Base-by-base conservation (phyloP, 106 monocot species). In the Phalaenopsis equestris region DNA sequence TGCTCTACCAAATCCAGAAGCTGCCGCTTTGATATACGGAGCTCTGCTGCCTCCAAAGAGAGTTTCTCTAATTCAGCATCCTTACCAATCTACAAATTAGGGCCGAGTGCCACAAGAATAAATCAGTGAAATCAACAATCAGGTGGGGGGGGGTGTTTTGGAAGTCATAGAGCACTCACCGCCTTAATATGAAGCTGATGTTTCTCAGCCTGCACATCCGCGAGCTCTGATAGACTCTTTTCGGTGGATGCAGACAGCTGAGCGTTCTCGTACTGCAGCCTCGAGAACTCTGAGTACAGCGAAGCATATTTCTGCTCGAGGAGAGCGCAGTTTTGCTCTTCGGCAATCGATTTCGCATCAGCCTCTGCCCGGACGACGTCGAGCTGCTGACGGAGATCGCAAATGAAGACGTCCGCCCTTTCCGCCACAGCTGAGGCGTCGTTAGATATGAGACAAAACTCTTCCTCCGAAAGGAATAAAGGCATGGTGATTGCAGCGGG, bases 381-480 rank as follows among this genome's bases (percentile, higher is more conserved):
- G 48, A 99, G 85, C 87, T 99, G 98, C 30, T 85, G 86, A 42
- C 89, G 89, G 75, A 94, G 86, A 61, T 89, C 91, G 42, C 85
- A 74, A 74, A 99, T 99, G 64, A 83, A 84, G 41, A 83, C 81
- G 82, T 99, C 98, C 2, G 98, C 98, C 70, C 89, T 83, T 52
- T 92, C 94, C 23, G 98, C 91, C 48, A 99, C 87, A 41, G 82
- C 78, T 2, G 82, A 9, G 41, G 92, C 80, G 79, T 94, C 94
- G 75, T 82, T 72, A 78, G 87, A 77, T 82, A 82, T 57, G 47
- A 78, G 86, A n/a, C 80, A 78, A 83, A 93, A 81, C 86, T 99
- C 98, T 82, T 99, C 98, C 18, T 99, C 92, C 8, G 98, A 87
- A 42, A 99, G 79, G 89, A 99, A 99, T 74, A 99, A 84, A 52